A percentile compares a stretch with the other conserved stretches of the same genome.
Evolutionary conservation across 768 basidiomycete species (phyloP).

Genomic region (Rhizopogon roseolus): DNA sequence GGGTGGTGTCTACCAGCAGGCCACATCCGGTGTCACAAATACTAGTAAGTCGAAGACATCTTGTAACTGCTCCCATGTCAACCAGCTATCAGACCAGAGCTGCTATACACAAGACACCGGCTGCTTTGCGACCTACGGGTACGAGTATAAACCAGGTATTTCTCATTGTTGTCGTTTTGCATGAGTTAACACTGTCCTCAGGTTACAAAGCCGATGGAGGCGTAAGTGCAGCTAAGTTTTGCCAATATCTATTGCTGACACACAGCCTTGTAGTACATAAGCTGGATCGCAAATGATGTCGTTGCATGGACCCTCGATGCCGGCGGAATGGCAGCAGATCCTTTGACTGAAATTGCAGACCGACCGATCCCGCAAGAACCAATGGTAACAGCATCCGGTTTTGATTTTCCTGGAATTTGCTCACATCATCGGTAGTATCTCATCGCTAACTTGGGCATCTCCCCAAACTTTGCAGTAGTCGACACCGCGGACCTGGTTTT

Average conservation of each 20-base stretch:
- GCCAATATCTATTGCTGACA: not conserved
- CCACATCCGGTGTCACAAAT: slow-evolving; percentile 62
- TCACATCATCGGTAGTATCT: slow-evolving; percentile 51
- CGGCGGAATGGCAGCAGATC: slow-evolving; percentile 55
- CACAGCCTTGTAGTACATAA: slow-evolving; percentile 52
- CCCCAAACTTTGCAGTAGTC: slow-evolving; percentile 70
- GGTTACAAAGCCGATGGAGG: slow-evolving; percentile 34
- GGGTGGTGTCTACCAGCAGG: slow-evolving; percentile 81
- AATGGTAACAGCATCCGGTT: slow-evolving; percentile 46
- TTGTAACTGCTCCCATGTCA: not conserved
- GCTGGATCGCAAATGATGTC: slow-evolving; percentile 65
- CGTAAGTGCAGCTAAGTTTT: slow-evolving; percentile 30
- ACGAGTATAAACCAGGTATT: slow-evolving; percentile 70
- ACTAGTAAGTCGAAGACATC: slow-evolving; percentile 41
- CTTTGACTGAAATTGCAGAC: slow-evolving; percentile 52
- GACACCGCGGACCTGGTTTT: slow-evolving; percentile 69
- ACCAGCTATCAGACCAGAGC: slow-evolving; percentile 43
- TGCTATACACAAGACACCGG: slow-evolving; percentile 54
- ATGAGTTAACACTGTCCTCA: slow-evolving; percentile 4
- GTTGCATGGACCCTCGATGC: slow-evolving; percentile 68
- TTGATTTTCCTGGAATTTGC: not conserved
- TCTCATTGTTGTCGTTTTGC: slow-evolving; percentile 10
- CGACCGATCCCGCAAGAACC: slow-evolving; percentile 81
- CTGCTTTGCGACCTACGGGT: slow-evolving; percentile 73
- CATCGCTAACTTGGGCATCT: slow-evolving; percentile 83